phyloP scores from a whole-genome alignment of 169 alveolate species.

The Plasmodium yoelii region DNA sequence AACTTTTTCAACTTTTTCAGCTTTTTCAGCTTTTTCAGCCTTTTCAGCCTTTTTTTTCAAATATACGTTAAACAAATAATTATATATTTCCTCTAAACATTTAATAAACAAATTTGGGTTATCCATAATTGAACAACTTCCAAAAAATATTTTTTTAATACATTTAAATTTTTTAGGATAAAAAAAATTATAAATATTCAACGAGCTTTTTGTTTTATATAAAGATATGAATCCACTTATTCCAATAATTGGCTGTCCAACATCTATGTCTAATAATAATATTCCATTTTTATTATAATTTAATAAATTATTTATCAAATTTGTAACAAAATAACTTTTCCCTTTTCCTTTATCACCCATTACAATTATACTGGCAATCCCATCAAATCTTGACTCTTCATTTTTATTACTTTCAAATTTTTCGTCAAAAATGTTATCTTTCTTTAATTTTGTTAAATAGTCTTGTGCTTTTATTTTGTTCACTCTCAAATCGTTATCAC shows the following conservation, averaged over 20 bases:
- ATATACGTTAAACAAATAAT: constrained; percentile 24
- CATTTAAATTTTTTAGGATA: constrained; percentile 39
- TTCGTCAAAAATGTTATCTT: constrained; percentile 1
- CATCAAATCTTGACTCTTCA: neutral
- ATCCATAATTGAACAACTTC: constrained; percentile 48
- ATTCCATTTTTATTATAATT: constrained; percentile 26
- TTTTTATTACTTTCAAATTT: neutral
- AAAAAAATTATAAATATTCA: constrained; percentile 59
- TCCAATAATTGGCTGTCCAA: constrained; percentile 68
- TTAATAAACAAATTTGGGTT: constrained; percentile 16
- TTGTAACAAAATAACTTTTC: constrained; percentile 31
- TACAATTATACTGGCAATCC: constrained; percentile 11
- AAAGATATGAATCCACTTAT: constrained; percentile 53
- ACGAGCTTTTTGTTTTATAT: constrained; percentile 35
- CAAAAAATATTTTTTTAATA: constrained; percentile 56
- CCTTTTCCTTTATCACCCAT: constrained; percentile 69
- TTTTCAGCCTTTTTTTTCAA: constrained; percentile 18
- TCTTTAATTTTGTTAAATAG: neutral
- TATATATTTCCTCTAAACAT: constrained; percentile 35
- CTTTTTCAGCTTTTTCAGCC: no score
- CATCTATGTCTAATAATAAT: constrained; percentile 41
- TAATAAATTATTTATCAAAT: constrained; percentile 40
- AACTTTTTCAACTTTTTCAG: no score
- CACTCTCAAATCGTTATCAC: no score
- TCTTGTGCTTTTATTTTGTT: no score